Conservation (phyloP, 768 basidiomycete species). For the Chalciporus sphaerocephalus region DNA sequence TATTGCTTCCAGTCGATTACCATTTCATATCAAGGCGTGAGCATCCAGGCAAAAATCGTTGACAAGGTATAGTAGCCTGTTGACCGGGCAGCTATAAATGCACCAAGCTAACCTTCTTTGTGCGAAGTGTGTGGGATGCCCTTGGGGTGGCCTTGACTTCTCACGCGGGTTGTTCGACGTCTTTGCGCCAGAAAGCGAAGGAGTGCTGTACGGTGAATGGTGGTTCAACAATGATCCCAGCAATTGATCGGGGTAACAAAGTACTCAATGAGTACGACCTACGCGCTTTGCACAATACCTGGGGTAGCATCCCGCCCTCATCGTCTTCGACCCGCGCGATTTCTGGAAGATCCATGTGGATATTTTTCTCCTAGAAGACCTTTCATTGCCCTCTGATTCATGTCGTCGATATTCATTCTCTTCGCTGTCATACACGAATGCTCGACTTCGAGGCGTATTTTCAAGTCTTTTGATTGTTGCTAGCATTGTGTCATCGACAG, state of each 20-base stretch:
- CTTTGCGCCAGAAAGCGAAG: constrained; percentile 46
- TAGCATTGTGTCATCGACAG: background rate
- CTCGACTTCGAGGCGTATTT: background rate
- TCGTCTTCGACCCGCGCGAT: background rate
- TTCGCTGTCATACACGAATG: background rate
- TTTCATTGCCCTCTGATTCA: background rate
- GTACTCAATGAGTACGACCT: background rate
- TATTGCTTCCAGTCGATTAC: constrained; percentile 62
- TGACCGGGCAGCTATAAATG: no score
- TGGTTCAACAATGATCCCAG: constrained; percentile 39
- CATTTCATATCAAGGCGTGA: constrained; percentile 54
- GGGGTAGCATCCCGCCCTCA: background rate
- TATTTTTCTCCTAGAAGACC: no score
- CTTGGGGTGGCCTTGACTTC: constrained; percentile 63
- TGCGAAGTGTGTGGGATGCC: constrained; percentile 71
- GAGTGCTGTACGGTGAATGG: constrained; percentile 62
- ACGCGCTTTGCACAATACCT: background rate
- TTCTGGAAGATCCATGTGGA: background rate
- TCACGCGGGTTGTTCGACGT: constrained; percentile 58
- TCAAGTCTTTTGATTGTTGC: background rate
- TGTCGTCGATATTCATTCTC: background rate
- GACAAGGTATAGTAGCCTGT: constrained; percentile 47
- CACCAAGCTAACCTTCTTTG: no score
- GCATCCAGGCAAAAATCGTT: constrained; percentile 48
- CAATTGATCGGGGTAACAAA: no score